Conservation (phyloP, 1,284 basidiomycete species). For the Entoloma clypeatum region DNA sequence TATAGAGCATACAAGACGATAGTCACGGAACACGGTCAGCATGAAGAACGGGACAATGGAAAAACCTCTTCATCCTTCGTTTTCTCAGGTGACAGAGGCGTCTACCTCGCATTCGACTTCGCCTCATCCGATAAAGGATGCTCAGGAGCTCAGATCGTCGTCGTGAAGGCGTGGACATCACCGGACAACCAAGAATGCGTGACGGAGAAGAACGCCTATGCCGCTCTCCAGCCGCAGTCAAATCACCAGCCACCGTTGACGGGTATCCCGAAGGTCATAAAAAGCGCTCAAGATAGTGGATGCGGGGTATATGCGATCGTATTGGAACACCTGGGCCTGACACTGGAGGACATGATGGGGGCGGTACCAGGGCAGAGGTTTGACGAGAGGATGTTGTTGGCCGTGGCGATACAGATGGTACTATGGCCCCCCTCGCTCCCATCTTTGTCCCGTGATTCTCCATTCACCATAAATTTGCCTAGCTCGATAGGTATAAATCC, state of each 20-base stretch:
- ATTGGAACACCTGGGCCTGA: conserved; percentile 25
- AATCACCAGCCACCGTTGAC: conserved; percentile 1
- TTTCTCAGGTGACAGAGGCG: conserved; percentile 23
- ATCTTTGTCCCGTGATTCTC: background rate
- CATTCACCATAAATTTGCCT: background rate
- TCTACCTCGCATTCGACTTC: conserved; percentile 28
- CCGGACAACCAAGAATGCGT: conserved; percentile 23
- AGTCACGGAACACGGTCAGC: conserved; percentile 23
- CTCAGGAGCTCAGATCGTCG: conserved; percentile 14
- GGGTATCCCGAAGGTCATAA: conserved; percentile 11
- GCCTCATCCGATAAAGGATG: conserved; percentile 20
- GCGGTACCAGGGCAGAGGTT: conserved; percentile 17
- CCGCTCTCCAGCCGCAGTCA: conserved; percentile 13
- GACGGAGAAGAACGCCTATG: conserved; percentile 21
- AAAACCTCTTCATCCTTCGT: background rate
- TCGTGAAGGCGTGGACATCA: conserved; percentile 27
- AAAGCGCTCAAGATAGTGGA: conserved; percentile 14
- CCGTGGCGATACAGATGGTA: conserved; percentile 29
- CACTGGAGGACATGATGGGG: conserved; percentile 22
- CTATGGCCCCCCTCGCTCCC: background rate
- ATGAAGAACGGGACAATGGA: background rate
- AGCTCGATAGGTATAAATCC: conserved; percentile 25
- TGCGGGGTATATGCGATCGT: conserved; percentile 23
- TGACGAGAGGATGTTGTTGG: conserved; percentile 22
- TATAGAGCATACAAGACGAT: conserved; percentile 27